phyloP scores from a whole-genome alignment of 352 stramenopile species.

The Globisporangium parvum region DNA sequence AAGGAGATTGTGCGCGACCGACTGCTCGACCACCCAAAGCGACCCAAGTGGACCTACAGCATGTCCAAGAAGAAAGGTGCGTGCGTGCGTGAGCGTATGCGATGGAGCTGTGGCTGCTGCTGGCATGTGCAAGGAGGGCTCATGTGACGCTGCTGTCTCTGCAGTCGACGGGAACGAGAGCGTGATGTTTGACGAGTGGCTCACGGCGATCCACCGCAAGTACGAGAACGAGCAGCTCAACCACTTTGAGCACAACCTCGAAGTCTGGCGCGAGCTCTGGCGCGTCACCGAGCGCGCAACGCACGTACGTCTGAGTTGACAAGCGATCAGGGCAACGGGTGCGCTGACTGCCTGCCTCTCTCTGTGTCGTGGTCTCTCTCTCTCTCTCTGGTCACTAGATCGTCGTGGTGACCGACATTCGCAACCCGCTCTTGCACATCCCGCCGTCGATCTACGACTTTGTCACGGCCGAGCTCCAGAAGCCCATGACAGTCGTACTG shows the following conservation, averaged over 20 bases:
- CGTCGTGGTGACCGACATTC: constrained; percentile 74
- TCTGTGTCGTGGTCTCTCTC: too few species aligned
- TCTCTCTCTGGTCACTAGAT: constrained; percentile 11
- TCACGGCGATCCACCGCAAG: constrained; percentile 81
- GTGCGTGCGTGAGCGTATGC: constrained; percentile 1
- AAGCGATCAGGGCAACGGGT: not conserved
- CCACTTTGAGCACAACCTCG: constrained; percentile 83
- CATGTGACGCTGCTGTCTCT: too few species aligned
- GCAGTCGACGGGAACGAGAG: constrained; percentile 74
- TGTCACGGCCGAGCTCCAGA: constrained; percentile 65
- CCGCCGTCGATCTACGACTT: constrained; percentile 75
- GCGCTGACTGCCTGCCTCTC: not conserved
- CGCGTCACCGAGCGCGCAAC: constrained; percentile 78
- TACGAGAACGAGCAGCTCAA: constrained; percentile 80
- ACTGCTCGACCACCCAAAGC: constrained; percentile 67
- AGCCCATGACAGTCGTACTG: constrained; percentile 76
- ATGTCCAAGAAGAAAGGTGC: constrained; percentile 81
- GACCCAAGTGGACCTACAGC: constrained; percentile 66
- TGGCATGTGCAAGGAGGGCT: not conserved
- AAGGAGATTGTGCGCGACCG: constrained; percentile 52
- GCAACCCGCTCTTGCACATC: constrained; percentile 78
- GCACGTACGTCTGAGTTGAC: constrained; percentile 27
- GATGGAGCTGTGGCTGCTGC: not conserved
- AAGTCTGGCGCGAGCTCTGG: constrained; percentile 86
- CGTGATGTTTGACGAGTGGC: constrained; percentile 84